phyloP scores from a whole-genome alignment of 1,284 basidiomycete species.

The Ceratobasidium theobromae region DNA sequence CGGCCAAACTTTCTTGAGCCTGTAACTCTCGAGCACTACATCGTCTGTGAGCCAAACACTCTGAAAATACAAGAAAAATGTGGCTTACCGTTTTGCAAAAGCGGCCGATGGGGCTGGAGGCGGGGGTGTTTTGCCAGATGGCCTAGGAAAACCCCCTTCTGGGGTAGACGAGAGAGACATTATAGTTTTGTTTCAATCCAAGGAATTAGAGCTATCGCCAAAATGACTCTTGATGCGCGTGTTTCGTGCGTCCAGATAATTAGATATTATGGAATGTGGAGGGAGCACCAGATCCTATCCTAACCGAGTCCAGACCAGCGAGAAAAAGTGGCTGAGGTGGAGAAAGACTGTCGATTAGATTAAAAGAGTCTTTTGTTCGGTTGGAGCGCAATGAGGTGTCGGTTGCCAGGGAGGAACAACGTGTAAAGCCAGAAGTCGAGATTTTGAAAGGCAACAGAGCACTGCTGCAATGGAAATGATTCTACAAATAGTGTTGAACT shows the following conservation, averaged over 20 bases:
- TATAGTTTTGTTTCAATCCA: constrained; percentile 31
- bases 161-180: constrained; percentile 32
- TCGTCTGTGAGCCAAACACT: constrained; percentile 12
- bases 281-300: constrained; percentile 10
- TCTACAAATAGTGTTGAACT: constrained; percentile 31
- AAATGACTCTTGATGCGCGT: not conserved
- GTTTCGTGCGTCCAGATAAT: constrained; percentile 14
- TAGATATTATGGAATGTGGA: constrained; percentile 23
- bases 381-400: not conserved
- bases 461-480: constrained; percentile 29
- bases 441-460: constrained; percentile 24
- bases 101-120: constrained; percentile 81
- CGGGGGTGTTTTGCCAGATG: constrained; percentile 83
- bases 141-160: constrained; percentile 67
- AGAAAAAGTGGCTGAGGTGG: not conserved
- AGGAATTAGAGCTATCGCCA: constrained; percentile 7
- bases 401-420: constrained; percentile 24
- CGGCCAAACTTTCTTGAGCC: constrained; percentile 63
- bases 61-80: constrained; percentile 30
- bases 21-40: constrained; percentile 77
- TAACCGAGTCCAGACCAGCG: constrained; percentile 12
- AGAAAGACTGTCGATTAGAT: constrained; percentile 10
- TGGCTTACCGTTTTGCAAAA: constrained; percentile 75
- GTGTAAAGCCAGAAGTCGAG: constrained; percentile 9
- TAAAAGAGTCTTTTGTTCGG: constrained; percentile 8